Evolutionary conservation across 2,329 filamentous ascomycete species (phyloP), one percentile per base, ranked within the genome.

Genomic region (Aurifilum marmelostoma): DNA sequence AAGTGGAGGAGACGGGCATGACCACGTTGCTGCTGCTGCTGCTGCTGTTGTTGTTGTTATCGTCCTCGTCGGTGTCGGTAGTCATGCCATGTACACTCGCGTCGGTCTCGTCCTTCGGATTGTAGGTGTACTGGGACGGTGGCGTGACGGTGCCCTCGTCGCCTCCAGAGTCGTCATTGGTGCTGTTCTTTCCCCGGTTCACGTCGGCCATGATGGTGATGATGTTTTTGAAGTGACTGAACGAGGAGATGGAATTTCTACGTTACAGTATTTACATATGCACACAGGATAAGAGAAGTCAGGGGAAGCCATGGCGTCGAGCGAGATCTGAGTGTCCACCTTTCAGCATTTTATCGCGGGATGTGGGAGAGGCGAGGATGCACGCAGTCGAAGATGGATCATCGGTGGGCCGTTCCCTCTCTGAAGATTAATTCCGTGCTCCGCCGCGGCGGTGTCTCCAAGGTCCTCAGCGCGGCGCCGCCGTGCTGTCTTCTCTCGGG

Each of bases 101-200:
- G 62, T 16, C 18, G 34, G 50, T n/a, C 7, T 27, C 61, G 32
- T 21, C 65, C 11, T 41, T 65, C 14, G 66, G 52, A 34, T 24
- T 52, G 41, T 37, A 50, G 3, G 39, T 39, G 12, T 62, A 56
- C 24, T 47, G 34, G 21, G 68, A 68, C 24, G 43, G 29, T 34
- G 62, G 61, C 39, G 65, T 63, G n/a, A 61, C 56, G 8, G 62
- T 70, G 37, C 60, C 54, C 32, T 63, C 62, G 7, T 63, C 62
- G 18, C 62, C 62, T 14, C 60, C 37, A 1, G 68, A 63, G 12
- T 65, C 62, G 27, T 16, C 43, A n/a, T n/a, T 9, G 1, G 2
- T 21, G 41, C 8, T 47, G 1, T 21, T n/a, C 41, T 47, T 6
- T 21, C 2, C 18, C 52, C 62, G 66, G 14, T 67, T 52, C 18